Percentiles rank a stretch among this genome's conserved stretches.
Conservation (phyloP, 441 rosid genomes). For the Populus trichocarpa region DNA sequence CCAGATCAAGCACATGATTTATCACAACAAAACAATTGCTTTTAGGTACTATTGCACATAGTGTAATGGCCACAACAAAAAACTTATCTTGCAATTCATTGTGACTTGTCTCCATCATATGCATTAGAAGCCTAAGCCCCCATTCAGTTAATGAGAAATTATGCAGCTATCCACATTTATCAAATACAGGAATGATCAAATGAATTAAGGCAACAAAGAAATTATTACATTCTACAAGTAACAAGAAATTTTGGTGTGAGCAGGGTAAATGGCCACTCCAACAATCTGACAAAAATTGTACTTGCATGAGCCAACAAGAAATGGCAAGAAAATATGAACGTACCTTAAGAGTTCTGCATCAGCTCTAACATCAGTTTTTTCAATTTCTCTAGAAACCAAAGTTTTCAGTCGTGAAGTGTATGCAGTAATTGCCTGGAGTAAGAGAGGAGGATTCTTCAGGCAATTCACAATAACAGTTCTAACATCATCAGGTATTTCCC, state of each 20-base stretch:
- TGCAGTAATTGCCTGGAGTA: conserved; percentile 76
- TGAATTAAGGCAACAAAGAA: neutral
- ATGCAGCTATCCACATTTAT: neutral
- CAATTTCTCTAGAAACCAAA: conserved; percentile 74
- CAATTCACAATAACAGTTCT: conserved; percentile 54
- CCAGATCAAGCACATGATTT: neutral
- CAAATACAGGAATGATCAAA: conserved; percentile 1
- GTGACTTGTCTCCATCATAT: neutral
- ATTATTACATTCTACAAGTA: neutral
- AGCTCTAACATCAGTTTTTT: conserved; percentile 84
- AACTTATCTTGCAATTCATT: neutral
- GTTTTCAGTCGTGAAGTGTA: conserved; percentile 63
- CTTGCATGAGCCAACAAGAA: conserved; percentile 1
- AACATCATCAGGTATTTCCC: conserved; percentile 74
- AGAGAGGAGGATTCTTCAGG: conserved; percentile 69
- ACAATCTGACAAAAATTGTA: neutral
- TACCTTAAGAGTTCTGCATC: conserved; percentile 86
- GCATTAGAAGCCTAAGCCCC: neutral
- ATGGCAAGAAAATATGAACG: neutral
- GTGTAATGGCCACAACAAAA: neutral
- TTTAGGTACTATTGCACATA: neutral
- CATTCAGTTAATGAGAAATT: neutral
- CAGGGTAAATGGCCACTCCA: neutral
- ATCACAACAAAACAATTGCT: neutral
- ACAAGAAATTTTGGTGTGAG: neutral